Evolutionary conservation across 768 basidiomycete species (phyloP).

Genomic region (Hemileccinum impolitum): DNA sequence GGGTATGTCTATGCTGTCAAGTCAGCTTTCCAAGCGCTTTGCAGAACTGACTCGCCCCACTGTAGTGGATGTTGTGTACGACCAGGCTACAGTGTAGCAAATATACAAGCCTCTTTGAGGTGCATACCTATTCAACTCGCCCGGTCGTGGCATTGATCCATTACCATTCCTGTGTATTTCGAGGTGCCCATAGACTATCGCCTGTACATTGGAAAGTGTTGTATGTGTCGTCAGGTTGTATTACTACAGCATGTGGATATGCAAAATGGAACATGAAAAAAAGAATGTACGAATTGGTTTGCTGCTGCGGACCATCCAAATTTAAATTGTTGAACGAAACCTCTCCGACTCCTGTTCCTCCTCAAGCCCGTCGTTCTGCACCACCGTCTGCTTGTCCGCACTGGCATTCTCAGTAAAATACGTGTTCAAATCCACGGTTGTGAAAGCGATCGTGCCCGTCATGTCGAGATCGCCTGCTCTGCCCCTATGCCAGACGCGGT

Average conservation of each 20-base stretch:
- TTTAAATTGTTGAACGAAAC: neutral
- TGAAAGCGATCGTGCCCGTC: constrained; percentile 5
- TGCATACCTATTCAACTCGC: too few relatives aligned
- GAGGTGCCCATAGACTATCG: too few relatives aligned
- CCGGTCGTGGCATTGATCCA: too few relatives aligned
- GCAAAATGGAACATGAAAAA: neutral
- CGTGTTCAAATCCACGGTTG: constrained; percentile 13
- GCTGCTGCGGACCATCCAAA: too few relatives aligned
- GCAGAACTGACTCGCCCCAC: too few relatives aligned
- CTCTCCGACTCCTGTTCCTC: neutral
- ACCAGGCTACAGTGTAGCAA: too few relatives aligned
- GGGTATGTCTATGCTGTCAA: too few relatives aligned
- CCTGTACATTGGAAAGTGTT: too few relatives aligned
- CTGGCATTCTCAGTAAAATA: neutral
- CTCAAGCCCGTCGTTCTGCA: neutral
- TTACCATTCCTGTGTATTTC: too few relatives aligned
- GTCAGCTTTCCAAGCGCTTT: too few relatives aligned
- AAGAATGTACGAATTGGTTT: neutral
- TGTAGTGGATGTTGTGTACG: too few relatives aligned
- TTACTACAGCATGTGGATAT: neutral
- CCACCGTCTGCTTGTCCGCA: neutral
- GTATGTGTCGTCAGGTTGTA: neutral
- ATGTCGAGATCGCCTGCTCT: constrained; percentile 1
- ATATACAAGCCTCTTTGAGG: too few relatives aligned
- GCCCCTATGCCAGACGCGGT: constrained; percentile 12